Conservation (phyloP, 257 asterid species). For the Paraleonurus japonicus region DNA sequence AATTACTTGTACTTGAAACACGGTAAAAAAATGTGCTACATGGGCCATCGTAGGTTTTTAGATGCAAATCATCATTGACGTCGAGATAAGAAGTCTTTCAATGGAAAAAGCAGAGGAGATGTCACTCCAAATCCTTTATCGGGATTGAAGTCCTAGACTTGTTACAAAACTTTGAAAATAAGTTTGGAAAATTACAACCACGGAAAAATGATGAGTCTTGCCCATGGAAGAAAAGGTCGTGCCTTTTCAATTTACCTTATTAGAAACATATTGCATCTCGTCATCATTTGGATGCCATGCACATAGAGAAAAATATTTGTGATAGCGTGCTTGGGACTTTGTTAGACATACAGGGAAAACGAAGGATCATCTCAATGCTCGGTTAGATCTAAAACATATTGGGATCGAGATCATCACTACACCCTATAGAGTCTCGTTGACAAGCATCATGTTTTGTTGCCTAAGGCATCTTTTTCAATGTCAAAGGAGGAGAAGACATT, state of each 20-base stretch:
- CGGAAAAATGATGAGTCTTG: neutral
- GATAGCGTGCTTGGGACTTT: neutral
- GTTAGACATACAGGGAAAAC: constrained; percentile 1
- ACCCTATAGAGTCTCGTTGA: neutral
- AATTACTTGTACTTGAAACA: neutral
- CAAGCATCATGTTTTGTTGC: neutral
- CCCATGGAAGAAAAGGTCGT: too few species aligned
- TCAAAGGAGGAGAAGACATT: neutral
- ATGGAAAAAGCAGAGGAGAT: neutral
- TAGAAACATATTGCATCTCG: too few species aligned
- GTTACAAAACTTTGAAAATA: neutral
- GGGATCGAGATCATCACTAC: too few species aligned
- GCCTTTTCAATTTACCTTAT: too few species aligned
- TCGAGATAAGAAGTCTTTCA: neutral
- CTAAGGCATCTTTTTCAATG: constrained; percentile 7
- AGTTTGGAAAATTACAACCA: neutral
- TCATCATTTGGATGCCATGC: too few species aligned
- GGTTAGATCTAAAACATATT: too few species aligned
- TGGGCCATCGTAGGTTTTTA: neutral
- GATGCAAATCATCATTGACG: neutral
- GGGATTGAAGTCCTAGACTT: neutral
- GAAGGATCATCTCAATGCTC: constrained; percentile 13
- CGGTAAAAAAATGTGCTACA: neutral
- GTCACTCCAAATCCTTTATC: neutral
- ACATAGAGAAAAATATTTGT: too few species aligned